Conservation (phyloP, 495 filamentous ascomycete genomes). For the Penicillium desertorum region DNA sequence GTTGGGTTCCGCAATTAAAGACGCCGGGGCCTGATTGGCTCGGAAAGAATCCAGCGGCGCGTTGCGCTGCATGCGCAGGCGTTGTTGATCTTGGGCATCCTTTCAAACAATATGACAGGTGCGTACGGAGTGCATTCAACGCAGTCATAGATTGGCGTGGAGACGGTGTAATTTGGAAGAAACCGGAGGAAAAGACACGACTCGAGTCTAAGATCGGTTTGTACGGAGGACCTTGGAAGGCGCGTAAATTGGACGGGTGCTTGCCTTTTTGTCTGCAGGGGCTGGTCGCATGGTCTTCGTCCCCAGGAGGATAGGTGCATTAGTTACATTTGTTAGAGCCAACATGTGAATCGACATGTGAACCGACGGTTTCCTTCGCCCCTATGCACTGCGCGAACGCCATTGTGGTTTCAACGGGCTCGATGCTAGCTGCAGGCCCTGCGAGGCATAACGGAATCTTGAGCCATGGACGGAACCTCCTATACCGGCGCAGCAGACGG, state of each 20-base stretch:
- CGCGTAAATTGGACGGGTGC: not conserved
- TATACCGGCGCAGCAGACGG: constrained; percentile 19
- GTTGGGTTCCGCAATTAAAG: not conserved
- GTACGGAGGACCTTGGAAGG: not conserved
- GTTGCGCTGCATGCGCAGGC: constrained; percentile 3
- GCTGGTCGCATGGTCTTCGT: constrained; percentile 4
- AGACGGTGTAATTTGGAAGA: not conserved
- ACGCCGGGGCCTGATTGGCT: not conserved
- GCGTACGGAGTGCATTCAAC: not conserved
- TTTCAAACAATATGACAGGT: constrained; percentile 1
- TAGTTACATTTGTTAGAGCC: not conserved
- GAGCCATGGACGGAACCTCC: not conserved
- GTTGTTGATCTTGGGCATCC: constrained; percentile 5
- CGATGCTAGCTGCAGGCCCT: not conserved
- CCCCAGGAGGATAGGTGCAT: not conserved
- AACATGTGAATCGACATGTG: not conserved
- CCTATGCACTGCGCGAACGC: not conserved
- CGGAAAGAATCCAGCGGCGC: not conserved
- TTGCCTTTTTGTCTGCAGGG: constrained; percentile 1
- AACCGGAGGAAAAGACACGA: not conserved
- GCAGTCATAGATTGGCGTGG: not conserved
- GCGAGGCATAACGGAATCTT: not conserved
- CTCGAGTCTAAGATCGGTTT: not conserved
- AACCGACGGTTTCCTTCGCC: not conserved
- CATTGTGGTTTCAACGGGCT: not conserved